These are phyloP conservation scores for Verbena officinalis DNA, from an alignment of 257 asterid genomes.

Conservation along the genomic window DNA sequence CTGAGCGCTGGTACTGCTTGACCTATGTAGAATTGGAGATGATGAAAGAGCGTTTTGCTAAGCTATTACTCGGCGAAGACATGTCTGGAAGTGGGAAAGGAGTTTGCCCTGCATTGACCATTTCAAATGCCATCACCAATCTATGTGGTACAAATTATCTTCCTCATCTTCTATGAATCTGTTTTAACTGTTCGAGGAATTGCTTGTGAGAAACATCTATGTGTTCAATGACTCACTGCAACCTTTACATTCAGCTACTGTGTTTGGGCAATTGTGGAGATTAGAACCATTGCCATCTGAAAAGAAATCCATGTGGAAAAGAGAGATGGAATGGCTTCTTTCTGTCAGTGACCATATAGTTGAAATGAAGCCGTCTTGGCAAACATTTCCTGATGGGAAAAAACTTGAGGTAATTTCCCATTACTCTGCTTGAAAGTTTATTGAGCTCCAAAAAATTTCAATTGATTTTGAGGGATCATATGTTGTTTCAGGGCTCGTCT, in stretches of 20 bases:
- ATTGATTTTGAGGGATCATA: background rate
- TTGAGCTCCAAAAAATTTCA: too few species aligned
- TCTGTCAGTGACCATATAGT: slow-evolving; percentile 82
- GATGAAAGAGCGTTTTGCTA: slow-evolving; percentile 94
- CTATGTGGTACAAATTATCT: slow-evolving; percentile 60
- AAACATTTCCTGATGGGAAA: slow-evolving; percentile 74
- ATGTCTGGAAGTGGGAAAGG: slow-evolving; percentile 99
- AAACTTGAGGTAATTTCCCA: slow-evolving; percentile 69
- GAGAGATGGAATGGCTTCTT: slow-evolving; percentile 93
- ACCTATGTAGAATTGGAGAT: slow-evolving; percentile 62
- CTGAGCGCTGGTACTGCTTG: background rate
- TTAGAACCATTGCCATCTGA: slow-evolving; percentile 78
- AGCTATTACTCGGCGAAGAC: slow-evolving; percentile 93
- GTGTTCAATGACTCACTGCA: background rate
- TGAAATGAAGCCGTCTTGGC: slow-evolving; percentile 80
- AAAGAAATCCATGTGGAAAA: slow-evolving; percentile 85
- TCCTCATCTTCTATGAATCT: background rate
- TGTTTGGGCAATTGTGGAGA: slow-evolving; percentile 95
- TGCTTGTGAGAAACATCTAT: background rate
- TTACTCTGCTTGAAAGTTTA: too few species aligned
- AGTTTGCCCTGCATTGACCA: slow-evolving; percentile 81
- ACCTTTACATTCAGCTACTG: slow-evolving; percentile 58
- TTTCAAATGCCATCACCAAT: slow-evolving; percentile 93
- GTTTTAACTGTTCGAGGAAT: background rate
- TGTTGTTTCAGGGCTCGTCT: background rate